A percentile compares a stretch with the other conserved stretches of the same genome.
Evolutionary conservation across 176 grass and related monocot genomes (phyloP).

Genomic region (Aegilops tauschii): DNA sequence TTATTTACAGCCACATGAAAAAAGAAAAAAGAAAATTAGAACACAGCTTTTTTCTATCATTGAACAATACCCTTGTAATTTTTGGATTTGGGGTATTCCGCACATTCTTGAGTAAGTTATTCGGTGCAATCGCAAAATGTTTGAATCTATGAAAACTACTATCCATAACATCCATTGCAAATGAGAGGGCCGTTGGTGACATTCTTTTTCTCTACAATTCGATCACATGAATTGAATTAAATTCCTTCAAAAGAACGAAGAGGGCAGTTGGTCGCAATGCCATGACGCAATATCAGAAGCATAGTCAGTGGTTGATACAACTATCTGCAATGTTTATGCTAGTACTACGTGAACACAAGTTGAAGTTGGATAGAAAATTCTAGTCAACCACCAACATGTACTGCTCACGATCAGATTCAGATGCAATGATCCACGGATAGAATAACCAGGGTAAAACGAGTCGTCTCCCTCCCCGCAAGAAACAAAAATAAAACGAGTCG

Average conservation of each 20-base stretch:
- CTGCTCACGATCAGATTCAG: not conserved
- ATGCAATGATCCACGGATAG: not conserved
- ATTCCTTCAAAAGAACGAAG: not conserved
- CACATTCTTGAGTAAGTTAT: not conserved
- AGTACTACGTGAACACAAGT: not conserved
- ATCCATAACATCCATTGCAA: not conserved
- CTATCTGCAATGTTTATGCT: not conserved
- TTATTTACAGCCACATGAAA: too few species aligned
- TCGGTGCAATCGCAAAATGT: not conserved
- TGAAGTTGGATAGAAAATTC: not conserved
- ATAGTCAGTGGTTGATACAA: not conserved
- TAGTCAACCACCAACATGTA: conserved; percentile 32
- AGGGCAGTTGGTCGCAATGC: not conserved
- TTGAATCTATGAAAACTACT: not conserved
- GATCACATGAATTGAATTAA: not conserved
- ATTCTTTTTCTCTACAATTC: not conserved
- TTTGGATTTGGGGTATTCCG: not conserved
- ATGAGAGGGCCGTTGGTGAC: not conserved
- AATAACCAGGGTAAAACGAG: conserved; percentile 29
- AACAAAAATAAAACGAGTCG: not conserved
- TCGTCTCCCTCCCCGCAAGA: too few species aligned
- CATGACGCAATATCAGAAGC: not conserved
- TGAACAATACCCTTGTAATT: not conserved
- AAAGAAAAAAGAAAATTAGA: not conserved
- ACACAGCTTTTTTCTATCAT: not conserved